Evolutionary conservation across 1,284 basidiomycete genomes (phyloP).

Genomic region (Sphaerobolus stellatus): DNA sequence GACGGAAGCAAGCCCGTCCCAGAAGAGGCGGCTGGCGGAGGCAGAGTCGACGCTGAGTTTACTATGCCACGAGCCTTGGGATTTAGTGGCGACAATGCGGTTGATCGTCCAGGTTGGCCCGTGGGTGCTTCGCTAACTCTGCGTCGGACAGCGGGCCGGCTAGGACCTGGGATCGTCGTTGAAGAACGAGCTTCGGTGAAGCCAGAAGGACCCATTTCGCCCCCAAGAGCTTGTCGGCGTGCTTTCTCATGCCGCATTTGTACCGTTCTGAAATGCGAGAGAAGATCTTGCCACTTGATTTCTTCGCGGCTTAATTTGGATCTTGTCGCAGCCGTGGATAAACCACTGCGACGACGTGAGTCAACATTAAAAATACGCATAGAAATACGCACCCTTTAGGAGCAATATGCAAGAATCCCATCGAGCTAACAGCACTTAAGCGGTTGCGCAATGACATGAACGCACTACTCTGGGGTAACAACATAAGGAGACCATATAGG

Average conservation of each 20-base stretch:
- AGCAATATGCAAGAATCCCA: constrained; percentile 88
- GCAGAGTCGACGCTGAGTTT: constrained; percentile 37
- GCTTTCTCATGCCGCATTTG: constrained; percentile 87
- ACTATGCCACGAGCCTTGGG: constrained; percentile 58
- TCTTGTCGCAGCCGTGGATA: constrained; percentile 44
- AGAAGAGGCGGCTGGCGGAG: constrained; percentile 13
- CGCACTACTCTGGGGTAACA: constrained; percentile 94
- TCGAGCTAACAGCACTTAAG: constrained; percentile 91
- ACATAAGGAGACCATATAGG: constrained; percentile 95
- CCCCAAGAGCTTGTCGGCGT: constrained; percentile 64
- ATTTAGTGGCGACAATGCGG: constrained; percentile 69
- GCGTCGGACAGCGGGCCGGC: constrained; percentile 51
- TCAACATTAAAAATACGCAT: neutral
- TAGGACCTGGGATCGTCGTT: neutral
- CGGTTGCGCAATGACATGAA: constrained; percentile 95
- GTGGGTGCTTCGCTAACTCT: constrained; percentile 48
- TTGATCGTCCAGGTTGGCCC: constrained; percentile 30
- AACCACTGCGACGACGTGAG: neutral
- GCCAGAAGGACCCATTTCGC: constrained; percentile 44
- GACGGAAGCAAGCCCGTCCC: constrained; percentile 13
- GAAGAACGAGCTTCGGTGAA: constrained; percentile 27
- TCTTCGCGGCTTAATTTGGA: constrained; percentile 82
- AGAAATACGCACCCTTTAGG: constrained; percentile 64
- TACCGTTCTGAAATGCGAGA: constrained; percentile 81
- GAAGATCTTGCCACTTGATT: constrained; percentile 92